Conservation (phyloP, 345 rosid species). For the Gossypium anomalum region DNA sequence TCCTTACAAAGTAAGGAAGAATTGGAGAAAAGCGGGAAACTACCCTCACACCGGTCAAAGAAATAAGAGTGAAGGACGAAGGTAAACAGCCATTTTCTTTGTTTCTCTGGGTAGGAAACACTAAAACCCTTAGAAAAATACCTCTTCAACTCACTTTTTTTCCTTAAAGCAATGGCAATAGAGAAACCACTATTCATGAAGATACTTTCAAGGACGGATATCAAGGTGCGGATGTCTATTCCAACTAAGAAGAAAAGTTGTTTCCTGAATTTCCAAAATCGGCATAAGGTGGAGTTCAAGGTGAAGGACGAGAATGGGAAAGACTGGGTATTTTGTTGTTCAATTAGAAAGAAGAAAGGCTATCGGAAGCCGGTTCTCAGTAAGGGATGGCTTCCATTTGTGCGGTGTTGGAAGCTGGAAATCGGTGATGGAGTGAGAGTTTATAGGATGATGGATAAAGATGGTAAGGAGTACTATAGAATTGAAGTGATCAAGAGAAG, state of each 20-base stretch:
- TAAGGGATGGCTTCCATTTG: conserved; percentile 11
- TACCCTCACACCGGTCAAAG: no score
- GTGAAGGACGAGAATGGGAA: not conserved
- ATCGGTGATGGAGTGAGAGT: not conserved
- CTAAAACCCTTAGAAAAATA: not conserved
- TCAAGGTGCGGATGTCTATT: not conserved
- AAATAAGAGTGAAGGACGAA: no score
- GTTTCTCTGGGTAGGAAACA: not conserved
- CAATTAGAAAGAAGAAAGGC: not conserved
- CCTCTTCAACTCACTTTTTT: no score
- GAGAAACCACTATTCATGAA: not conserved
- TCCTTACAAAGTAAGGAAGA: no score
- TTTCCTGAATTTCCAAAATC: not conserved
- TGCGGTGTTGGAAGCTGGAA: not conserved
- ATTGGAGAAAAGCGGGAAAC: no score
- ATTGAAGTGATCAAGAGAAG: not conserved
- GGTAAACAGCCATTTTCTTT: not conserved
- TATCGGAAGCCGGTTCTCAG: not conserved
- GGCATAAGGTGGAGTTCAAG: not conserved
- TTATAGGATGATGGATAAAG: not conserved
- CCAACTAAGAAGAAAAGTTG: not conserved
- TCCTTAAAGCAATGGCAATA: not conserved
- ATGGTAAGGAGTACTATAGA: not conserved
- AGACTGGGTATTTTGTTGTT: not conserved
- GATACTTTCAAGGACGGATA: not conserved